These are phyloP conservation scores for Eucalyptus victrix DNA, from an alignment of 345 rosid genomes.

Conservation along the genomic window DNA sequence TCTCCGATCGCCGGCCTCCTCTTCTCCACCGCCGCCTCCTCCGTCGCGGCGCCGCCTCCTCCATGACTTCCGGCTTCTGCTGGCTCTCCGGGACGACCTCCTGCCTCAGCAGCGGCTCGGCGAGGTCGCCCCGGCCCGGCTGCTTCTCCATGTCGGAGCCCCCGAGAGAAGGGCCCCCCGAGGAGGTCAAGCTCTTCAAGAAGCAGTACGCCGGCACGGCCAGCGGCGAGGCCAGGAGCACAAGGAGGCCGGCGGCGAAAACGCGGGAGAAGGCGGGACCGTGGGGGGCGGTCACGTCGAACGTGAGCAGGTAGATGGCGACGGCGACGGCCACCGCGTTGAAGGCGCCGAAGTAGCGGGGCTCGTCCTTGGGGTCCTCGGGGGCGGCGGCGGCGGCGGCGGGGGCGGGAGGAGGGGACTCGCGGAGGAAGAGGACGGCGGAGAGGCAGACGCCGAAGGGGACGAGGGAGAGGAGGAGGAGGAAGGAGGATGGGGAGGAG, in stretches of 20 bases:
- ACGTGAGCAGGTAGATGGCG: constrained; percentile 60
- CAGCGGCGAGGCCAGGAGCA: constrained; percentile 59
- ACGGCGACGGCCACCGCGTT: constrained; percentile 61
- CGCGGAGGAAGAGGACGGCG: constrained; percentile 80
- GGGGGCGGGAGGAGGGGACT: constrained; percentile 51
- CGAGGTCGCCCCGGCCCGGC: background rate
- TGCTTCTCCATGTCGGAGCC: constrained; percentile 2
- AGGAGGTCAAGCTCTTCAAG: background rate
- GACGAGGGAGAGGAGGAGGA: constrained; percentile 54
- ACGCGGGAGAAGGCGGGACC: constrained; percentile 17
- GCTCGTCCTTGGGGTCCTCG: constrained; percentile 52
- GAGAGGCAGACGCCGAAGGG: constrained; percentile 79
- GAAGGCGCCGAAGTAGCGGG: constrained; percentile 46
- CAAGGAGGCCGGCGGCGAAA: constrained; percentile 38
- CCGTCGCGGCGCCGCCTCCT: background rate
- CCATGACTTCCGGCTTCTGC: constrained; percentile 2
- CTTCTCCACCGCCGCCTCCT: constrained; percentile 1
- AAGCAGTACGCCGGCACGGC: constrained; percentile 43
- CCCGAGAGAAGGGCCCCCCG: background rate
- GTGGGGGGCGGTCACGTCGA: constrained; percentile 40
- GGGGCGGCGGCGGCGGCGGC: constrained; percentile 20
- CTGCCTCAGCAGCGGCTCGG: constrained; percentile 38
- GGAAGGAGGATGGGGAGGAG: constrained; percentile 45
- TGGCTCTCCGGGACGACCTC: background rate
- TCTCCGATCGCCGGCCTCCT: constrained; percentile 62